Evolutionary conservation across 805 yeast species (phyloP).

Genomic region (Candida incommunis): DNA sequence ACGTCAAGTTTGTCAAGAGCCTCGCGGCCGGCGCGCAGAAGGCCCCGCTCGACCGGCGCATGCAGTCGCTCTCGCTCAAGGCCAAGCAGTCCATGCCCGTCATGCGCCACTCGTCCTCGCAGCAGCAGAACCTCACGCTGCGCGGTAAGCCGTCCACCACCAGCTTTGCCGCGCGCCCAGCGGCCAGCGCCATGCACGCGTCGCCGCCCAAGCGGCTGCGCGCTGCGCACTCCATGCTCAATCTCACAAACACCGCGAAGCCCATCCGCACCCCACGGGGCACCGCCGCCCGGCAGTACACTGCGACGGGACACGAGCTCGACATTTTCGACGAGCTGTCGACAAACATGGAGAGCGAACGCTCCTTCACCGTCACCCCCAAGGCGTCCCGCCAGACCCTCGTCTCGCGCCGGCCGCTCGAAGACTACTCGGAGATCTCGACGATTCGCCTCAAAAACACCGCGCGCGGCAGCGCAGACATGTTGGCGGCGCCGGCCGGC

Average conservation of each 20-base stretch:
- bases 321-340: slow-evolving; percentile 15
- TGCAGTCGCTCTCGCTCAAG: neutral
- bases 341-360: slow-evolving; percentile 6
- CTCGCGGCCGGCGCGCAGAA: neutral
- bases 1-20: slow-evolving; percentile 2
- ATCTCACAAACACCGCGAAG: slow-evolving; percentile 3
- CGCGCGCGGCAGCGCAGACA: neutral
- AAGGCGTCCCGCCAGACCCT: slow-evolving; percentile 2
- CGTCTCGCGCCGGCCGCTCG: slow-evolving; percentile 2
- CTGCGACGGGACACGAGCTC: slow-evolving; percentile 17
- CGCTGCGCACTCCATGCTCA: slow-evolving; percentile 12
- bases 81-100: slow-evolving; percentile 1
- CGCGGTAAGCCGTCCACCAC: neutral
- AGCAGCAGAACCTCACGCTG: neutral
- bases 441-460: slow-evolving; percentile 7
- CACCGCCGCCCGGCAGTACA: slow-evolving; percentile 3
- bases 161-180: neutral
- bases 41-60: neutral
- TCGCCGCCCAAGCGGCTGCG: slow-evolving; percentile 5
- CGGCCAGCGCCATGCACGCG: too few relatives aligned
- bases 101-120: neutral
- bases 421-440: slow-evolving; percentile 6
- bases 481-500: neutral
- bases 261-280: slow-evolving; percentile 1
- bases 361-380: slow-evolving; percentile 8